Evolutionary conservation across 257 asterid genomes (phyloP).

Genomic region (Plantago elongata): DNA sequence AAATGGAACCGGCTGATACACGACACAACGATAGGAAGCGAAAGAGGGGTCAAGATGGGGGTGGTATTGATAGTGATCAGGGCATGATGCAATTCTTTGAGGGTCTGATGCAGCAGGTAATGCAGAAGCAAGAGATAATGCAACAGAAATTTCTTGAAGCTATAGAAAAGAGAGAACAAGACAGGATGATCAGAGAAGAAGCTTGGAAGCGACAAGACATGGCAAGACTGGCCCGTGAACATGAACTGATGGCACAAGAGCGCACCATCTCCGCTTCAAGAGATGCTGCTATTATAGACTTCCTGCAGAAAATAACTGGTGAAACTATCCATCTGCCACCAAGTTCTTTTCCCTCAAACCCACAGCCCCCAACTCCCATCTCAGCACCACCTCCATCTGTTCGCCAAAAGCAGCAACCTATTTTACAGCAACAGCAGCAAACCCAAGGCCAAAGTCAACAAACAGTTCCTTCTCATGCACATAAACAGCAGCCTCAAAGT

Average conservation of each 20-base stretch:
- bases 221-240: constrained; percentile 28
- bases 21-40: constrained; percentile 21
- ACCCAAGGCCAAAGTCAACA: constrained; percentile 3
- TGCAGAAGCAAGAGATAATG: constrained; percentile 37
- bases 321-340: constrained; percentile 28
- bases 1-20: constrained; percentile 5
- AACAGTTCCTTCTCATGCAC: too few species aligned
- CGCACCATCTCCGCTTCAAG: constrained; percentile 31
- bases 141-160: constrained; percentile 34
- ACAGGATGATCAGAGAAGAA: constrained; percentile 36
- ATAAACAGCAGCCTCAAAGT: constrained; percentile 11
- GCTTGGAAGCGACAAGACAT: constrained; percentile 42
- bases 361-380: constrained; percentile 5
- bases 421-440: constrained; percentile 3
- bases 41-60: constrained; percentile 20
- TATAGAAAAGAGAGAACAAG: constrained; percentile 31
- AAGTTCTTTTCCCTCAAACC: background rate
- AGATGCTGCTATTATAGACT: constrained; percentile 33
- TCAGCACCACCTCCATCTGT: constrained; percentile 7
- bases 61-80: constrained; percentile 14
- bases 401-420: constrained; percentile 1
- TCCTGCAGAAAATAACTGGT: constrained; percentile 36
- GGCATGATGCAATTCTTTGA: constrained; percentile 39
- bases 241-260: constrained; percentile 32
- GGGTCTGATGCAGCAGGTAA: constrained; percentile 32